Evolutionary conservation across 2,329 filamentous ascomycete genomes (phyloP), one percentile per base, ranked within the genome.

Genomic region (Bertia moriformis): DNA sequence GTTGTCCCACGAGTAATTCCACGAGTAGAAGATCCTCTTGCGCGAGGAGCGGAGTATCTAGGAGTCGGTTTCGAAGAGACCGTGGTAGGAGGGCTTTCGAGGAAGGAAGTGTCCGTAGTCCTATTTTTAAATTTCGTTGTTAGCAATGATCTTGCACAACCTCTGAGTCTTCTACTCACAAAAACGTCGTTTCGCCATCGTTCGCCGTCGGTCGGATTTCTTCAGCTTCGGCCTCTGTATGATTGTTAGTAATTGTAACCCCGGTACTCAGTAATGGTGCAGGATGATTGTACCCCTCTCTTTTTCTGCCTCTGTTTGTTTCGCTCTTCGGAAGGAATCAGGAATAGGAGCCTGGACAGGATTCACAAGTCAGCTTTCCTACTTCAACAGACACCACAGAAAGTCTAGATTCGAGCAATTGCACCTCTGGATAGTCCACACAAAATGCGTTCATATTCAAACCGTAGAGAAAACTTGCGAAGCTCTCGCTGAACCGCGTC

Each of bases 371-470:
- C n/a, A 0, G 39, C 17, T 12, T 32, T 13, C 37, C 22, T 10
- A n/a, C 22, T 10, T 27, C 22, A 27, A 27, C n/a, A 7, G n/a
- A n/a, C n/a, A 27, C 22, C 7, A 10, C n/a, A 27, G 7, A 27
- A 7, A 27, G n/a, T 27, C n/a, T 7, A n/a, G n/a, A 27, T 27
- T n/a, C 7, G 7, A 10, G 7, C 22, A 27, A n/a, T 27, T 27
- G 7, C 61, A 87, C 87, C 74, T 98, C 91, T 0, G 87, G 84
- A 47, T 95, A 98, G 57, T 98, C 91, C 20, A 96, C 88, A 57
- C 89, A 96, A 56, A 96, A 98, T 1, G 91, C 91, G 58, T 95
- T 96, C 88, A 98, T 95, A 54, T 96, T 96, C 55, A 98, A 59
- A 2, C 91, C 91, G 51, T 96, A 98, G 36, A 98, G 62, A 51